Base-by-base conservation (phyloP, 208 protist species). In the Entamoeba histolytica region DNA sequence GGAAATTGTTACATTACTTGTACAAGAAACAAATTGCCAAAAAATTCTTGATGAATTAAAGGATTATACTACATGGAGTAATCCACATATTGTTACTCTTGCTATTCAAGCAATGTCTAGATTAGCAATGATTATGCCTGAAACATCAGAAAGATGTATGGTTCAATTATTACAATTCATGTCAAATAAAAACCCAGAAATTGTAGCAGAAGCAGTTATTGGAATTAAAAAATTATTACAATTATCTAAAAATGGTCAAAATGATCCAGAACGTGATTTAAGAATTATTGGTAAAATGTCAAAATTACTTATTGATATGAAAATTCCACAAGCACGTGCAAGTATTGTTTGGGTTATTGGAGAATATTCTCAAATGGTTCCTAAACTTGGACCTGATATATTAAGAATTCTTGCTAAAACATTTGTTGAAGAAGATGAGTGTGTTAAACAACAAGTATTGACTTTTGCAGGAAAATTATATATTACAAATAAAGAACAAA, bases 341-440 rank as follows among this genome's bases (percentile, higher is more conserved):
- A 44, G 23, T 87, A 93, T 94, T 44, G 87, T 94, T 14, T 94
- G 93, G 93, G 15, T 94, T 8, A 94, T 94, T 73, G 93, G 93
- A 19, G 49, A 73, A 49, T 94, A 94, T 51, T 39, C n/a, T 44
- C 44, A 49, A 51, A 49, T 91, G 47, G n/a, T 94, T 44, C 93
- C 57, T 6, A 78, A 94, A 50, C 28, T 61, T 49, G 49, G 47
- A 51, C 93, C 93, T 35, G 93, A 94, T 92, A 31, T 35, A 35
- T 92, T 94, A 19, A 12, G 93, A 31, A 47, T 73, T 14, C n/a
- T 94, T 10, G 87, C 93, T 12, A 93, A 91, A 17, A 39, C 31
- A 6, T 94, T 94, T 92, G 5, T 52, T 23, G 78, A 94, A 28
- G 51, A 94, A 31, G 73, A 49, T 15, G 8, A 28, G 4, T 69